Percentiles rank a stretch among this genome's conserved stretches.
Evolutionary conservation across 1,284 basidiomycete genomes (phyloP).

Genomic region (Prillingera fragicola): DNA sequence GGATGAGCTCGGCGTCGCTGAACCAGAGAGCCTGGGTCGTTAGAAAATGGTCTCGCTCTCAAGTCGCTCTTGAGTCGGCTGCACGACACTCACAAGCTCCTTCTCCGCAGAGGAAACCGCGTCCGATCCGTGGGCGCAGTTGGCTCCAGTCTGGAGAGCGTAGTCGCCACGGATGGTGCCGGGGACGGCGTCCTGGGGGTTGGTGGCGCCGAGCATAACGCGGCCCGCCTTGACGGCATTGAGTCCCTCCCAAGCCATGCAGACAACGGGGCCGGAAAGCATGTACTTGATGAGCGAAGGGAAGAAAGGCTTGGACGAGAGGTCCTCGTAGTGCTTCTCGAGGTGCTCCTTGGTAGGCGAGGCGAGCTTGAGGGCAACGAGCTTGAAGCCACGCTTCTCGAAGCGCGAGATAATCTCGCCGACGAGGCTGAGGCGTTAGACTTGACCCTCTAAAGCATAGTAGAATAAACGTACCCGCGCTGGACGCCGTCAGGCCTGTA

Average conservation of each 20-base stretch:
- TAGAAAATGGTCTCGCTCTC: no score
- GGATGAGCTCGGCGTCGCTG: no score
- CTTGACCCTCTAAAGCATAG: background rate
- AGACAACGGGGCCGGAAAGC: constrained; percentile 91
- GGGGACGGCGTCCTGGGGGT: constrained; percentile 83
- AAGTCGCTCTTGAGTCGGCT: no score
- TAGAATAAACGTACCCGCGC: constrained; percentile 54
- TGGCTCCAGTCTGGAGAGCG: constrained; percentile 54
- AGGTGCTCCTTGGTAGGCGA: constrained; percentile 72
- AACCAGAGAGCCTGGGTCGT: no score
- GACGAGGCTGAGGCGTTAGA: constrained; percentile 55
- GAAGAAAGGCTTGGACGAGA: constrained; percentile 88
- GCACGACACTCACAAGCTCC: no score
- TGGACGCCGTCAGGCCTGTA: constrained; percentile 91
- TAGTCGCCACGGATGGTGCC: constrained; percentile 51
- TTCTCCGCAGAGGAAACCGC: constrained; percentile 61
- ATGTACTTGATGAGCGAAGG: constrained; percentile 86
- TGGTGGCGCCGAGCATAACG: constrained; percentile 92
- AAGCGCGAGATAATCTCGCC: constrained; percentile 90
- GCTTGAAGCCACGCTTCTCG: constrained; percentile 90
- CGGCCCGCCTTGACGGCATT: constrained; percentile 95
- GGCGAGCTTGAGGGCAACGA: constrained; percentile 75
- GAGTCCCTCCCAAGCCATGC: constrained; percentile 95
- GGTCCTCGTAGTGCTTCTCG: constrained; percentile 89
- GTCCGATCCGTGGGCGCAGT: constrained; percentile 77